Conservation (phyloP, 192 early-diverging fungal genomes). For the Mortierella antarctica region DNA sequence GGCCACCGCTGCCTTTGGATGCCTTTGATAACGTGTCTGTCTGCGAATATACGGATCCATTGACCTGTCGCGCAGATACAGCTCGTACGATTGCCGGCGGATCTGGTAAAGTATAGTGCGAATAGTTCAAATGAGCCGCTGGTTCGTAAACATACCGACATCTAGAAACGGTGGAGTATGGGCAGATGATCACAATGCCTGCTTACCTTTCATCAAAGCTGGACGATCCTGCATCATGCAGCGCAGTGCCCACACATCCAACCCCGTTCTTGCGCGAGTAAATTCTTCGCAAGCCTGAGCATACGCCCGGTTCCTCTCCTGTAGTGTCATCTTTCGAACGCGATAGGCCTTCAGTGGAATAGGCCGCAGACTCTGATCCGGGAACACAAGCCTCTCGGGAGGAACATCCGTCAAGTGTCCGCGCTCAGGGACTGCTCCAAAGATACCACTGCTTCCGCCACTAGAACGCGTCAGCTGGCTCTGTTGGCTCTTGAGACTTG, state of each 20-base stretch:
- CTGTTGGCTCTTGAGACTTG: constrained; percentile 13
- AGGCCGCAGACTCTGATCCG: constrained; percentile 35
- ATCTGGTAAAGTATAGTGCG: constrained; percentile 9
- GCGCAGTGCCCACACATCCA: constrained; percentile 36
- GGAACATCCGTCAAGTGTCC: constrained; percentile 7
- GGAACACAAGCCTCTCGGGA: constrained; percentile 30
- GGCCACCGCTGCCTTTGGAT: background rate
- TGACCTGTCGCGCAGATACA: constrained; percentile 16
- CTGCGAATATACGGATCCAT: background rate
- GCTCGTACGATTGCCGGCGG: constrained; percentile 39
- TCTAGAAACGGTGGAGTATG: background rate
- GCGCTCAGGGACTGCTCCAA: constrained; percentile 23
- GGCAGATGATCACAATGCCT: no score
- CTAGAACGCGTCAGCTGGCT: constrained; percentile 3
- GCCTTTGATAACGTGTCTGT: constrained; percentile 5
- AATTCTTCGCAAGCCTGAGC: constrained; percentile 35
- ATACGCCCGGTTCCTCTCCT: constrained; percentile 26
- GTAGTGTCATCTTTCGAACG: constrained; percentile 27
- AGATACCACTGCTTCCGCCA: constrained; percentile 14
- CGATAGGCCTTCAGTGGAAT: constrained; percentile 36
- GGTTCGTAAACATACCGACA: background rate
- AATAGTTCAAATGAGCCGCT: background rate
- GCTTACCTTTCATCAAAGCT: constrained; percentile 39
- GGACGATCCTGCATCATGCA: constrained; percentile 48
- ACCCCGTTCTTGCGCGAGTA: constrained; percentile 30